These are phyloP conservation scores for Pseudisothecium myosuroides DNA, from an alignment of 225 moss, liverwort and hornwort species.

Conservation along the genomic window DNA sequence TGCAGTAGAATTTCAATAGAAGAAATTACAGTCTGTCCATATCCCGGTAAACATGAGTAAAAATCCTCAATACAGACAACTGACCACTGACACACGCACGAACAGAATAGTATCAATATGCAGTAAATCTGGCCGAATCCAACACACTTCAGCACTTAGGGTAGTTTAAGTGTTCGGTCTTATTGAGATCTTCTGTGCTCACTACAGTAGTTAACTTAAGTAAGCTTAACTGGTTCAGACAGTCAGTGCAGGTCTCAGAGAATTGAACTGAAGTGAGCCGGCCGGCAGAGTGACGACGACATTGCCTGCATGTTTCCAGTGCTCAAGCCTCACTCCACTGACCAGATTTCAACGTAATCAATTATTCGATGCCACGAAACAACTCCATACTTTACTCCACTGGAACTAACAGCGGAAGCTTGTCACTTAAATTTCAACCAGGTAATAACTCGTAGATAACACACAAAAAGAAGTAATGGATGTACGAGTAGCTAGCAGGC, in stretches of 20 bases:
- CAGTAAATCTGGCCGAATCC: constrained; percentile 2
- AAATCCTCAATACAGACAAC: neutral
- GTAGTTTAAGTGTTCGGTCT: neutral
- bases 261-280: neutral
- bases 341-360: neutral
- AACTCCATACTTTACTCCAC: neutral
- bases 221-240: too few relatives aligned
- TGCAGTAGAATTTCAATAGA: neutral
- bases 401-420: neutral
- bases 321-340: neutral
- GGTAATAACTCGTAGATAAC: neutral
- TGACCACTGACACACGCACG: neutral
- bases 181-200: neutral
- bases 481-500: neutral
- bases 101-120: neutral
- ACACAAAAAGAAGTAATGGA: neutral
- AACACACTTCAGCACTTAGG: neutral
- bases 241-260: neutral
- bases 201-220: neutral
- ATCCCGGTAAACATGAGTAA: neutral
- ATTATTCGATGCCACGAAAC: neutral
- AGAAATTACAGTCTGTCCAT: neutral
- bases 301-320: neutral
- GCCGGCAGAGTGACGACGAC: neutral
- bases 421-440: neutral